Evolutionary conservation across 208 protist genomes (phyloP).

Genomic region (Trypanosomatidae sp.): DNA sequence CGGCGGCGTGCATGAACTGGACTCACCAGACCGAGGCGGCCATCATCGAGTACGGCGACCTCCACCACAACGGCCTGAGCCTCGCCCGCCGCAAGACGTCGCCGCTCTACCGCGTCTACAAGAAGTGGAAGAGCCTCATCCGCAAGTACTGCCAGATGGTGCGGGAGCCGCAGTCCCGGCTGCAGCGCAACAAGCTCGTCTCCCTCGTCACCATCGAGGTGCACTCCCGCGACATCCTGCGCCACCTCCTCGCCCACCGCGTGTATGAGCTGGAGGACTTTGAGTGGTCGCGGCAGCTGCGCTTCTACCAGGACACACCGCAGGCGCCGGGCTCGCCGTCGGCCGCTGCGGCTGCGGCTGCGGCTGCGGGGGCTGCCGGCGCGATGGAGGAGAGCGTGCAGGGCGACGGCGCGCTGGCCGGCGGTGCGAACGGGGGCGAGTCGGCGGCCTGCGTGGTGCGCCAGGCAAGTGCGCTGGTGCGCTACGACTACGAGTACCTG

Average conservation of each 20-base stretch:
- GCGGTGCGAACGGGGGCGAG: not conserved
- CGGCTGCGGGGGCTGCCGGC: too few relatives aligned
- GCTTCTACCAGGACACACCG: constrained; percentile 92
- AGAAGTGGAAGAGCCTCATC: constrained; percentile 95
- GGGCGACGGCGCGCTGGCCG: not conserved
- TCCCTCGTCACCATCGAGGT: constrained; percentile 99
- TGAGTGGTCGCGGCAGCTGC: constrained; percentile 97
- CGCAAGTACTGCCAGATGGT: constrained; percentile 96
- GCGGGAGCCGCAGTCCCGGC: constrained; percentile 83
- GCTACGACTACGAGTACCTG: constrained; percentile 98
- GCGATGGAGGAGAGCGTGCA: not conserved
- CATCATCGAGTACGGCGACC: constrained; percentile 87
- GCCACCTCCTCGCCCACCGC: constrained; percentile 90
- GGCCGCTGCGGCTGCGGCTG: too few relatives aligned
- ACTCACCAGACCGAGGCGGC: constrained; percentile 92
- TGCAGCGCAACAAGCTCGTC: constrained; percentile 96
- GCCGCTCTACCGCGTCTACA: constrained; percentile 91
- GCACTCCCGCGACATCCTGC: constrained; percentile 97
- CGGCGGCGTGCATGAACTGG: constrained; percentile 96
- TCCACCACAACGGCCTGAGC: constrained; percentile 75
- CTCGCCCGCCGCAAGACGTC: constrained; percentile 89
- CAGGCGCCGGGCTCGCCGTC: not conserved
- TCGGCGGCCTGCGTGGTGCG: constrained; percentile 82
- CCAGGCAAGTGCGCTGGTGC: constrained; percentile 92
- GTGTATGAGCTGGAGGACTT: constrained; percentile 92